phyloP scores from a whole-genome alignment of 192 early-diverging fungal species.

The Umbelopsis sp. region DNA sequence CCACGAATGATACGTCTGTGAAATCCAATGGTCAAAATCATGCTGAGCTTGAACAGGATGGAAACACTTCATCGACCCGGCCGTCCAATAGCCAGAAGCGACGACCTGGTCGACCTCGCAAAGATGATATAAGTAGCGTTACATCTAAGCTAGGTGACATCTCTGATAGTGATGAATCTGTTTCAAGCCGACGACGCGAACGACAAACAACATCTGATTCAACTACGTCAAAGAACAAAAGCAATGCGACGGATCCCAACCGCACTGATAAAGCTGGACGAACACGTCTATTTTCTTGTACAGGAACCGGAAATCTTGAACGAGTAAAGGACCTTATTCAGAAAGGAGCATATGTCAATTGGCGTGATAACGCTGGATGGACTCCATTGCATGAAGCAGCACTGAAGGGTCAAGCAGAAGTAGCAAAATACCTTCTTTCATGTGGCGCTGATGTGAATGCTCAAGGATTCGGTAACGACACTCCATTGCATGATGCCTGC shows the following conservation, averaged over 20 bases:
- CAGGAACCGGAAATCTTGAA: slow-evolving; percentile 60
- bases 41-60: background rate
- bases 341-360: slow-evolving; percentile 62
- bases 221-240: background rate
- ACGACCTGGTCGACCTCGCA: background rate
- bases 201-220: slow-evolving; percentile 6
- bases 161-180: background rate
- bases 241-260: slow-evolving; percentile 26
- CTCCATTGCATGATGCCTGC: slow-evolving; percentile 67
- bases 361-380: slow-evolving; percentile 68
- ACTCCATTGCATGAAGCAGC: slow-evolving; percentile 63
- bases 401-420: slow-evolving; percentile 47
- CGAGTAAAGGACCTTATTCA: slow-evolving; percentile 54
- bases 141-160: background rate
- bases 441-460: slow-evolving; percentile 59
- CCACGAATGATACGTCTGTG: background rate
- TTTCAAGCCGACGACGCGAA: background rate
- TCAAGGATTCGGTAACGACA: slow-evolving; percentile 66
- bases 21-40: background rate
- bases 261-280: slow-evolving; percentile 49
- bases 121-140: background rate
- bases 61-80: background rate
- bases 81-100: background rate
- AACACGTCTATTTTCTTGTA: slow-evolving; percentile 53
- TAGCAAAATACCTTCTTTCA: slow-evolving; percentile 52